A percentile compares a stretch with the other conserved stretches of the same genome.
Conservation (phyloP, 176 grass and related monocot genomes). For the Bolboschoenus planiculmis region DNA sequence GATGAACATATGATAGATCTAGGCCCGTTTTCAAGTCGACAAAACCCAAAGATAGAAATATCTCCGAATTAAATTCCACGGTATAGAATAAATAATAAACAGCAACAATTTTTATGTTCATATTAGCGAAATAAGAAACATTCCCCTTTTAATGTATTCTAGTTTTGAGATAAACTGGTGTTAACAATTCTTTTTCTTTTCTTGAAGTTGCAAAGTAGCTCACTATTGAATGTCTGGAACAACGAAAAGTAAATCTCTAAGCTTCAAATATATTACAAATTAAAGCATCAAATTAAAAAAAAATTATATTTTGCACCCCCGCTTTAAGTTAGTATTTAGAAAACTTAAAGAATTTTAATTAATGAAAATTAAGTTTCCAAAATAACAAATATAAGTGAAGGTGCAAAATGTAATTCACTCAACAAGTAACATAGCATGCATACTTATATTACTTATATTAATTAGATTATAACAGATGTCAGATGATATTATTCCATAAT, state of each 20-base stretch:
- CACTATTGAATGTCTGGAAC: too few relatives aligned
- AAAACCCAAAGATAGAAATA: too few relatives aligned
- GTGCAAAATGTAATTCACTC: constrained; percentile 3
- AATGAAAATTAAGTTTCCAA: not conserved
- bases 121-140: too few relatives aligned
- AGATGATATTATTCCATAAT: not conserved
- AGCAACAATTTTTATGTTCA: too few relatives aligned
- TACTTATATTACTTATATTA: not conserved
- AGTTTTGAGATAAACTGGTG: too few relatives aligned
- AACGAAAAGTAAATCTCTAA: not conserved
- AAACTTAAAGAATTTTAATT: not conserved
- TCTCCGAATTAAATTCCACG: too few relatives aligned
- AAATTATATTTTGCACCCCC: constrained; percentile 2
- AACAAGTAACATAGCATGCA: not conserved
- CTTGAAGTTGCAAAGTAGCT: too few relatives aligned
- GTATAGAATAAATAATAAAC: too few relatives aligned
- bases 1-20: too few relatives aligned
- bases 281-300: not conserved
- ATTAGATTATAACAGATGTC: too few relatives aligned
- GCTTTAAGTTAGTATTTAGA: not conserved
- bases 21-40: not conserved
- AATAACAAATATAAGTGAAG: not conserved
- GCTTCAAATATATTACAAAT: not conserved
- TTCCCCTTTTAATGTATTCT: too few relatives aligned
- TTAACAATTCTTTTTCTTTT: too few relatives aligned